Evolutionary conservation across 202 grass and related monocot species (phyloP), one percentile per base, ranked within the genome.

Genomic region (Musa balbisiana): DNA sequence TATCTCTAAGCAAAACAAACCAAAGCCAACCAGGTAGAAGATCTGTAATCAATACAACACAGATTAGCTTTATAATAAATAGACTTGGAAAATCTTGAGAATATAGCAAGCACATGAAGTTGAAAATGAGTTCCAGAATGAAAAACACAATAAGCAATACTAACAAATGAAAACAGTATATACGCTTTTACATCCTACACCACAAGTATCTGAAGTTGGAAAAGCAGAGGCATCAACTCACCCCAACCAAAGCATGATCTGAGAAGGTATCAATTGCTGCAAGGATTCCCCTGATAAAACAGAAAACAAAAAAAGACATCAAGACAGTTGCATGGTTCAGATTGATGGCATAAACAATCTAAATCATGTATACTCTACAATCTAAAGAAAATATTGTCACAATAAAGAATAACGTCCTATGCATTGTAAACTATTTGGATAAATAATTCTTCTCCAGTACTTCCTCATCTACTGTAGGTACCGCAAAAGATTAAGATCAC

Each of bases 1-100:
- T 29, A 80, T 89, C 82, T 97, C 93, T 58, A 89, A 63, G 58
- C 83, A 55, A 82, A 97, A 97, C 11, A 93, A 64, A 72, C 83
- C 80, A 86, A 93, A 97, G 19, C 93, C 90, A 9, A 91, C 79
- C 77, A 93, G 49, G 72, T 93, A 80, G 55, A 80, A 72, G 58
- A 80, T 80, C 78, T 80, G 67, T 56, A 80, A 19, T 23, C 9
- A 72, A 16, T 2, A 51, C 8, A 59, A 80, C 26, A 62, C 59
- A 9, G 51, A 21, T 72, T 24, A 72, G 9, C n/a, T 52, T 24
- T 25, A 29, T 62, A 60, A 8, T 25, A 14, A 72, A 11, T 10
- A 33, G 11, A 25, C 10, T 17, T 51, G 20, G 17, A 51, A 62
- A 51, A 62, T 80, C 14, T 10, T 21, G 5, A 52, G 11, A 69